A percentile compares a stretch with the other conserved stretches of the same genome.
Conservation (phyloP, 345 rosid species). For the Leavenworthia alabamica region DNA sequence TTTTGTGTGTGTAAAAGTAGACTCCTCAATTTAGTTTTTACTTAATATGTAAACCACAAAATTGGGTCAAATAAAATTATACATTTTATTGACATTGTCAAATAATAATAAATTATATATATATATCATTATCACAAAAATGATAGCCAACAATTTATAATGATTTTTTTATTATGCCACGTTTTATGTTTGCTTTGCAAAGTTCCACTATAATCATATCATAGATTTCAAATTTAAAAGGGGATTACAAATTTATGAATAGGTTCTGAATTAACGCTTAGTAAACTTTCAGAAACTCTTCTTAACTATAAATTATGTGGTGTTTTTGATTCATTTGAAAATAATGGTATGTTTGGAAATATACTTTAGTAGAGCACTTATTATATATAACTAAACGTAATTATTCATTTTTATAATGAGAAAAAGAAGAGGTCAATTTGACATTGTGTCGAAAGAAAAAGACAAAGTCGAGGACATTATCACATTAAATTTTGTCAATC, state of each 20-base stretch:
- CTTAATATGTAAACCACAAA: background rate
- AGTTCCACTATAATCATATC: background rate
- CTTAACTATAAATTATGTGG: background rate
- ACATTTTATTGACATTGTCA: background rate
- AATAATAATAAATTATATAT: background rate
- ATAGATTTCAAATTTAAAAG: background rate
- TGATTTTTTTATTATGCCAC: background rate
- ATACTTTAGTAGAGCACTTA: background rate
- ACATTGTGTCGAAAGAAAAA: background rate
- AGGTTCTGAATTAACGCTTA: background rate
- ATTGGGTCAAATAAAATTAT: background rate
- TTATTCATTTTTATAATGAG: background rate
- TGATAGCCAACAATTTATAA: background rate
- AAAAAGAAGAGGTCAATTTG: slow-evolving; percentile 15
- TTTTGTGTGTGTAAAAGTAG: background rate
- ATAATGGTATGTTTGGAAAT: background rate
- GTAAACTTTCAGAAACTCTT: background rate
- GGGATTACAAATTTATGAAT: background rate
- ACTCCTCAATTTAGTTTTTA: background rate
- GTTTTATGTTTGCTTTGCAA: background rate
- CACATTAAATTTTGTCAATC: slow-evolving; percentile 6
- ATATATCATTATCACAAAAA: background rate
- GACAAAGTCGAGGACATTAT: background rate
- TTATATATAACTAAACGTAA: background rate
- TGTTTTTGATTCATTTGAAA: background rate